Evolutionary conservation across 441 rosid genomes (phyloP).

Genomic region (Adansonia madagascariensis): DNA sequence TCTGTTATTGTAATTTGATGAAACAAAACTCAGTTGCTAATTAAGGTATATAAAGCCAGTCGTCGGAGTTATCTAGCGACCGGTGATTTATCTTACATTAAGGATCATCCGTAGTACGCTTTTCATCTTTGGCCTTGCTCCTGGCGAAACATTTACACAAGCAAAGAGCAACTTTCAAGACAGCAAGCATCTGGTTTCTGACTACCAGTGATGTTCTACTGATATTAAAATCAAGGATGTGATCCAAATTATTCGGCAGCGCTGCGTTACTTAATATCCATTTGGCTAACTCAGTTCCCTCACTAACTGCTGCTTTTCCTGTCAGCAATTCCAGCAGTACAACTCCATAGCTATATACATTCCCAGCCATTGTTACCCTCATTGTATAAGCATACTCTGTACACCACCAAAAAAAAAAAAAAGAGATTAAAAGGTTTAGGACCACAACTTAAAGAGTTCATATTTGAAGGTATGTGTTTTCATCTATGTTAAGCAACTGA

Average conservation of each 20-base stretch:
- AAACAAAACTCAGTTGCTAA: conserved; percentile 19
- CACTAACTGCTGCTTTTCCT: conserved; percentile 71
- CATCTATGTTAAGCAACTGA: conserved; percentile 9
- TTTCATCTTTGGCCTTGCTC: conserved; percentile 82
- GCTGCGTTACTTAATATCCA: conserved; percentile 59
- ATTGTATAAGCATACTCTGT: conserved; percentile 94
- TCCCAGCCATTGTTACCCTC: conserved; percentile 86
- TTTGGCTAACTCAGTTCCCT: conserved; percentile 77
- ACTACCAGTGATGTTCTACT: conserved; percentile 56
- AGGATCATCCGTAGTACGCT: conserved; percentile 69
- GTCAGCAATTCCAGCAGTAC: conserved; percentile 79
- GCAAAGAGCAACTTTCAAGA: conserved; percentile 66
- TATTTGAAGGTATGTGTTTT: neutral
- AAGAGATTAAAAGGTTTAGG: conserved; percentile 21
- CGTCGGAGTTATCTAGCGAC: neutral
- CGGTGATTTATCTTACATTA: conserved; percentile 44
- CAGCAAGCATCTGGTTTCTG: conserved; percentile 77
- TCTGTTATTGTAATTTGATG: neutral
- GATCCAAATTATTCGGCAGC: conserved; percentile 54
- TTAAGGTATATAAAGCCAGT: conserved; percentile 8
- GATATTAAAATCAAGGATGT: conserved; percentile 65
- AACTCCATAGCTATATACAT: conserved; percentile 82
- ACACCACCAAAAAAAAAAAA: conserved; percentile 13
- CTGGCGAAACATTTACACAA: conserved; percentile 68
- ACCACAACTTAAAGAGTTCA: neutral